Evolutionary conservation across 805 yeast genomes (phyloP), one percentile per base, ranked within the genome.

Genomic region (Candida nitratophila): DNA sequence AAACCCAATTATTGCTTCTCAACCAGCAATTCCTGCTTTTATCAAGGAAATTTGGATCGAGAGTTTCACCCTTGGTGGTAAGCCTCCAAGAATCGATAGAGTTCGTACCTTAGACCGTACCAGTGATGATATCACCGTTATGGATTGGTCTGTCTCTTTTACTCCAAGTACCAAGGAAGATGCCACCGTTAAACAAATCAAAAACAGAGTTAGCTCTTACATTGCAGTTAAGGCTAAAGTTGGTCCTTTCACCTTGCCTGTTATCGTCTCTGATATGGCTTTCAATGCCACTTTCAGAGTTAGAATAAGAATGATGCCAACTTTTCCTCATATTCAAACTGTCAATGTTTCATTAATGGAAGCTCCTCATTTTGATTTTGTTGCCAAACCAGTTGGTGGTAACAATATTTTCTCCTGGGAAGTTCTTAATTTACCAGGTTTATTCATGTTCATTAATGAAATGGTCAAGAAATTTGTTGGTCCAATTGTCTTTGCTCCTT

Each of bases 121-220:
- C n/a, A 82, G 79, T 27, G 85, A 84, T 49, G 96, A 91, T 58
- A 83, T 93, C 42, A 95, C 91, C 11, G 96, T 95, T 43, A 93
- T 93, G 96, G 99, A 93, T 65, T 91, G 97, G 97, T 84, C 81
- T 36, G 76, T 85, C 37, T 86, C 96, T 1, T 87, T 90, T 69
- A 84, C 87, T 24, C 99, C 99, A n/a, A 88, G 87, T 64, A 85
- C 89, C 34, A 64, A 79, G 41, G 83, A 84, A 36, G 99, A 93
- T 63, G 69, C 88, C 53, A 87, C 88, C 44, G 79, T 81, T 24
- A 86, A 91, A 56, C 97, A 93, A 64, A 62, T 84, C 63, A 86
- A 83, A 59, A 87, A 81, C 61, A 81, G 79, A 52, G 90, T 89
- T 37, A 89, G 90, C 63, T 95, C 90, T 59, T 79, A 78, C 57